Conservation (phyloP, 345 rosid species). For the Brassica nigra region DNA sequence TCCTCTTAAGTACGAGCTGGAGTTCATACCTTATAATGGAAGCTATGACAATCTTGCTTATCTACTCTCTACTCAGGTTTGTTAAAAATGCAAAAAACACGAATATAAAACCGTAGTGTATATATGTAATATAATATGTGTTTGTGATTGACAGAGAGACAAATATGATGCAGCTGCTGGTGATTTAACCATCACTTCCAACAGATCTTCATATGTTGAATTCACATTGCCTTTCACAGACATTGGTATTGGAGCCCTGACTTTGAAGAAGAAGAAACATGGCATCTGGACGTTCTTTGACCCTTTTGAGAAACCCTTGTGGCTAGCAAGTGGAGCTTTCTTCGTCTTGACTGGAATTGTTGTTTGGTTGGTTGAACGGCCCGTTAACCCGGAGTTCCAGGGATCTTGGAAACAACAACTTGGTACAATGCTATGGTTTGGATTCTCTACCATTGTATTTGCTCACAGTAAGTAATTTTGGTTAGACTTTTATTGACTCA, state of each 20-base stretch:
- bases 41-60: neutral
- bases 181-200: neutral
- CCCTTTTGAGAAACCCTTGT: neutral
- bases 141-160: neutral
- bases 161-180: constrained; percentile 3
- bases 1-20: neutral
- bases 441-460: constrained; percentile 29
- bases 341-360: neutral
- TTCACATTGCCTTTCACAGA: neutral
- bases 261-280: neutral
- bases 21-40: neutral
- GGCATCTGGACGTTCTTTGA: neutral
- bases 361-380: neutral
- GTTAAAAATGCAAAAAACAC: neutral
- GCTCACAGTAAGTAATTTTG: constrained; percentile 24
- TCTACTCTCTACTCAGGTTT: neutral
- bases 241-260: neutral
- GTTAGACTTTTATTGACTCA: too few relatives aligned
- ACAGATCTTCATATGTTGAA: neutral
- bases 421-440: constrained; percentile 31
- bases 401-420: constrained; percentile 33
- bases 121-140: neutral
- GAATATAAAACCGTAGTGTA: neutral
- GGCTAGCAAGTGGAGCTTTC: neutral
- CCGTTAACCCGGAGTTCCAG: constrained; percentile 29